These are phyloP conservation scores for Nakataea oryzae DNA, from an alignment of 2,329 filamentous ascomycete species.

Conservation along the genomic window DNA sequence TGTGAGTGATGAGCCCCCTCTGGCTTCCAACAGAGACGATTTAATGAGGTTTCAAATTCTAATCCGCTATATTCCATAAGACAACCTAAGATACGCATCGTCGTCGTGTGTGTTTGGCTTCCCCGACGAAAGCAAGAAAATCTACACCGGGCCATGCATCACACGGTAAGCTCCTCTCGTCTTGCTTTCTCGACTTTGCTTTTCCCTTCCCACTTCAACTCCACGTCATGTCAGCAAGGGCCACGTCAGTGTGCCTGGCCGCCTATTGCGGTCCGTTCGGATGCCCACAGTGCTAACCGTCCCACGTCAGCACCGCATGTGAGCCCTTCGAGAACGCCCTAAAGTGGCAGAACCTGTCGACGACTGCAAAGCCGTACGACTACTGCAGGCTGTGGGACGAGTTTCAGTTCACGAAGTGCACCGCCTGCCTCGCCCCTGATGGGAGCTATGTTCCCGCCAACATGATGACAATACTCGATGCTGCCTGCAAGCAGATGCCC, in stretches of 20 bases:
- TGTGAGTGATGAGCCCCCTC: constrained; percentile 31
- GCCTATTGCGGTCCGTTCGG: not conserved
- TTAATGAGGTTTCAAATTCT: not conserved
- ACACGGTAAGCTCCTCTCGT: constrained; percentile 32
- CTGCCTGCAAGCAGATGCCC: constrained; percentile 44
- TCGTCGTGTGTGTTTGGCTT: constrained; percentile 45
- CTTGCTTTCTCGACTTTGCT: not conserved
- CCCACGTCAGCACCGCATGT: constrained; percentile 36
- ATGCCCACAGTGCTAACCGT: not conserved
- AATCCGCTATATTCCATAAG: constrained; percentile 19
- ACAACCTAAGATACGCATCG: constrained; percentile 46
- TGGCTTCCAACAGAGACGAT: too few relatives aligned
- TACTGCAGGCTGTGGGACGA: constrained; percentile 42
- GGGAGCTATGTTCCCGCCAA: constrained; percentile 37
- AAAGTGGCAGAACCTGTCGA: constrained; percentile 36
- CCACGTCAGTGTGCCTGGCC: not conserved
- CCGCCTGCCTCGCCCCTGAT: constrained; percentile 30
- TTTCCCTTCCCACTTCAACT: not conserved
- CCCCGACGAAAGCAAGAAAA: constrained; percentile 28
- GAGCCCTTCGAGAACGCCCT: constrained; percentile 34
- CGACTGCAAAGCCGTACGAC: constrained; percentile 32
- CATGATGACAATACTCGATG: constrained; percentile 41
- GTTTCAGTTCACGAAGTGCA: constrained; percentile 30
- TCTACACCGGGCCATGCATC: constrained; percentile 32
- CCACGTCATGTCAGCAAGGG: not conserved